These are phyloP conservation scores for Neurospora tetrasperma DNA, from an alignment of 495 filamentous ascomycete species.

Conservation along the genomic window DNA sequence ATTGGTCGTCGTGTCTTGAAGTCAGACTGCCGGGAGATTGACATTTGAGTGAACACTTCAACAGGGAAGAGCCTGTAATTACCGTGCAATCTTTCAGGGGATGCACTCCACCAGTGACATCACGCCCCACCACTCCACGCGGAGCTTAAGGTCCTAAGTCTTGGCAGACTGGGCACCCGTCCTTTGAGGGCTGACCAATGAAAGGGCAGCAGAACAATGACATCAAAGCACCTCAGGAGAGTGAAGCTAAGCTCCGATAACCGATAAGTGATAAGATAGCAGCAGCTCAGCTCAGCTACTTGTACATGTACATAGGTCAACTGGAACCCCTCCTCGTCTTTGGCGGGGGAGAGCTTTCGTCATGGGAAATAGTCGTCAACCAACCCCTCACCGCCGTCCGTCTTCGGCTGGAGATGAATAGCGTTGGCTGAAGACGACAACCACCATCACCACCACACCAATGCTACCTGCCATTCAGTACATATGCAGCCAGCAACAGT, in stretches of 20 bases:
- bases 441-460: neutral
- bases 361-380: neutral
- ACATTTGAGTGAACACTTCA: neutral
- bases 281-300: neutral
- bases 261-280: neutral
- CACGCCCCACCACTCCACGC: neutral
- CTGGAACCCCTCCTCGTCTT: neutral
- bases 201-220: neutral
- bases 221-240: neutral
- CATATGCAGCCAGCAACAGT: neutral
- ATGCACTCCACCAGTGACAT: neutral
- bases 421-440: neutral
- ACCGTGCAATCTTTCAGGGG: neutral
- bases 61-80: neutral
- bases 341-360: neutral
- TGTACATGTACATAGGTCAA: too few relatives aligned
- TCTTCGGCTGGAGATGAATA: neutral
- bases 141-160: neutral
- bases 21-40: neutral
- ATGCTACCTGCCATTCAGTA: neutral
- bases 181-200: neutral
- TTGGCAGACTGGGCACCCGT: neutral
- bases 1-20: neutral
- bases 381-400: neutral
- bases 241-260: neutral